Evolutionary conservation across 2,329 filamentous ascomycete species (phyloP).

Genomic region (Verticillium tricorpus): DNA sequence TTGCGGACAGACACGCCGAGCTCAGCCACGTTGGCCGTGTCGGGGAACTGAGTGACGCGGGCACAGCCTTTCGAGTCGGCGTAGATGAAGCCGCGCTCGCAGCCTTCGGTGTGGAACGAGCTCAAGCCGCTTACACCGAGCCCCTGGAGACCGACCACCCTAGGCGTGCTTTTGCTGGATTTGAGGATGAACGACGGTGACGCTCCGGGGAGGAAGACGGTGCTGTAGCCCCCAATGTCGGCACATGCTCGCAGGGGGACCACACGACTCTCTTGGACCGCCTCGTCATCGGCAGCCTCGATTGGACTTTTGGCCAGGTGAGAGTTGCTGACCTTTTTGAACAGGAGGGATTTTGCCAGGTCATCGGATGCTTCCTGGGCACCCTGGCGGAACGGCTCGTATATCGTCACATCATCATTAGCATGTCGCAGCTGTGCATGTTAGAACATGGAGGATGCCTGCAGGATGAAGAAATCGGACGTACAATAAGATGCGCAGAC

Average conservation of each 20-base stretch:
- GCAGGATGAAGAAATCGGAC: constrained; percentile 20
- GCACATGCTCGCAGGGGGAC: constrained; percentile 53
- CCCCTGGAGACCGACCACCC: constrained; percentile 68
- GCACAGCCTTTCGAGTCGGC: constrained; percentile 69
- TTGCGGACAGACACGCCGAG: constrained; percentile 73
- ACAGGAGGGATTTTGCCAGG: constrained; percentile 59
- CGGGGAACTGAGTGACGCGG: constrained; percentile 68
- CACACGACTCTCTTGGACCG: constrained; percentile 39
- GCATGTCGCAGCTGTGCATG: constrained; percentile 63
- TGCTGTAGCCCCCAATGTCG: constrained; percentile 72
- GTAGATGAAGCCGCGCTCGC: constrained; percentile 79
- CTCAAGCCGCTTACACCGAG: constrained; percentile 66
- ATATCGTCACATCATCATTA: constrained; percentile 80
- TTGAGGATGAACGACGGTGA: constrained; percentile 81
- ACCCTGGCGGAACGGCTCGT: constrained; percentile 66
- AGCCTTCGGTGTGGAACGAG: constrained; percentile 70
- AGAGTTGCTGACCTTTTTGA: constrained; percentile 70
- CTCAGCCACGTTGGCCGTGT: constrained; percentile 63
- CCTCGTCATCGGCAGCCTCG: constrained; percentile 44
- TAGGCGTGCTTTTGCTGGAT: constrained; percentile 71
- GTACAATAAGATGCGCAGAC: constrained; percentile 76
- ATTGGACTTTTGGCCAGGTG: constrained; percentile 56
- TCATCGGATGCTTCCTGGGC: constrained; percentile 25
- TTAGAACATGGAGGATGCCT: not conserved
- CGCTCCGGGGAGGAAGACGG: constrained; percentile 76